These are phyloP conservation scores for Penicillium cataractarum DNA, from an alignment of 495 filamentous ascomycete genomes.

Conservation along the genomic window DNA sequence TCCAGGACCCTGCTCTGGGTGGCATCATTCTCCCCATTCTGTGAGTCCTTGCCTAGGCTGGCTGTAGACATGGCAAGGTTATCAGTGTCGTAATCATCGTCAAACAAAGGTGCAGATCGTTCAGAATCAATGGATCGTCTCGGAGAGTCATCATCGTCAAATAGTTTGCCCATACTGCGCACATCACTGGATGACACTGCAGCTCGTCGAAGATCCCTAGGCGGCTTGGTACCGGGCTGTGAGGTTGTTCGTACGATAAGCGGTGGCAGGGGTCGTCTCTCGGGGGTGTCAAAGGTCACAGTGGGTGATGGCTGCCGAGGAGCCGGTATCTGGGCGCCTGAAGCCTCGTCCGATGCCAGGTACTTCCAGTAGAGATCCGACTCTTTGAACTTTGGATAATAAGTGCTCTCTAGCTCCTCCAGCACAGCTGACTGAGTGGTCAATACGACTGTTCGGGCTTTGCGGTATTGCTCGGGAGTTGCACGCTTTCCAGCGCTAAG, in stretches of 20 bases:
- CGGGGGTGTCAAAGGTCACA: constrained; percentile 32
- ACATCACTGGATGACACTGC: constrained; percentile 63
- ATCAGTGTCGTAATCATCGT: constrained; percentile 69
- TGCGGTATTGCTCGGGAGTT: constrained; percentile 77
- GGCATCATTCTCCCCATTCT: constrained; percentile 48
- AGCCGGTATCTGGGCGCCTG: constrained; percentile 43
- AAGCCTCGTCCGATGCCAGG: constrained; percentile 82
- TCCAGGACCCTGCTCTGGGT: constrained; percentile 68
- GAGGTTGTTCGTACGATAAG: constrained; percentile 46
- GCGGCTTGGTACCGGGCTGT: constrained; percentile 34
- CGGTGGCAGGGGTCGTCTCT: constrained; percentile 48
- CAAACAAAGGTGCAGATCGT: constrained; percentile 60
- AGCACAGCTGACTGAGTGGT: constrained; percentile 80
- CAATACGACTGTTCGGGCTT: constrained; percentile 79
- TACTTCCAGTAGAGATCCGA: constrained; percentile 96
- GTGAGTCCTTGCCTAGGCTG: constrained; percentile 57
- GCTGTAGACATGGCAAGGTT: constrained; percentile 61
- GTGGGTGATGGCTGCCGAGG: constrained; percentile 28
- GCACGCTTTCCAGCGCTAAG: constrained; percentile 75
- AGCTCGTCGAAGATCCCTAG: constrained; percentile 58
- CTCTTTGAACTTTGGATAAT: constrained; percentile 85
- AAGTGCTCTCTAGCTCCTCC: constrained; percentile 75
- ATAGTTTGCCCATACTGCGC: constrained; percentile 41
- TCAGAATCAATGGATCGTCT: constrained; percentile 63
- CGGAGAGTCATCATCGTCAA: constrained; percentile 50